Evolutionary conservation across 192 early-diverging fungal species (phyloP), one percentile per base, ranked within the genome.

Genomic region (Coemansia sp.): DNA sequence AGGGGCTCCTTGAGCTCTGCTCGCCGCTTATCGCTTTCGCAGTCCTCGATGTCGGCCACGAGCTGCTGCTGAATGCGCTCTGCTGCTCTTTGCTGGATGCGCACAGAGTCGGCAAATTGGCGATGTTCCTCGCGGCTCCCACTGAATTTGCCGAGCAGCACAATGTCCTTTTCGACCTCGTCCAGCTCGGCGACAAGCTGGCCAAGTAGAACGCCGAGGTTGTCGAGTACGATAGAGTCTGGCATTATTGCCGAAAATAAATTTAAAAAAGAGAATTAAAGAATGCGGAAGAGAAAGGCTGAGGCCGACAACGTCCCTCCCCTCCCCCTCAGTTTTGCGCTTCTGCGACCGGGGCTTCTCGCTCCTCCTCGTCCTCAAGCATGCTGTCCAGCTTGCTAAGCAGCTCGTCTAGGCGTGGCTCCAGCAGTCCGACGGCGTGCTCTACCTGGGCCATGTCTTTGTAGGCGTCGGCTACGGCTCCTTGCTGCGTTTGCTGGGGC

Each of bases 21-120:
- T 20, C 31, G 56, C 0, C 29, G 45, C 38, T 35, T 32, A 0
- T 39, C 51, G 27, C 22, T 20, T 36, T 36, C 45, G 38, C 40
- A 41, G 58, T 53, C 62, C 20, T 68, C 66, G 5, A 51, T 24
- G 2, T 57, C 59, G 4, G 62, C 25, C 11, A 29, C 24, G 4
- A 77, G 41, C 12, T 63, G 71, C 39, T 76, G 71, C 14, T 74
- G 17, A 11, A 68, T 57, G 22, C 79, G 74, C 51, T 77, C 71
- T 45, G 62, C 63, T 14, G 65, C 54, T 10, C 74, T 74, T 65
- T 74, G 79, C 67, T 82, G 74, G 40, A 70, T 71, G 41, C 79
- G 74, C 31, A 82, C 64, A n/a, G 79, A 73, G n/a, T 73, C 71
- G 12, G 74, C 49, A 17, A 82, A 27, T 24, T 60, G 54, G 29